Conservation (phyloP, 2,329 filamentous ascomycete species). For the Geosmithia putterillii region DNA sequence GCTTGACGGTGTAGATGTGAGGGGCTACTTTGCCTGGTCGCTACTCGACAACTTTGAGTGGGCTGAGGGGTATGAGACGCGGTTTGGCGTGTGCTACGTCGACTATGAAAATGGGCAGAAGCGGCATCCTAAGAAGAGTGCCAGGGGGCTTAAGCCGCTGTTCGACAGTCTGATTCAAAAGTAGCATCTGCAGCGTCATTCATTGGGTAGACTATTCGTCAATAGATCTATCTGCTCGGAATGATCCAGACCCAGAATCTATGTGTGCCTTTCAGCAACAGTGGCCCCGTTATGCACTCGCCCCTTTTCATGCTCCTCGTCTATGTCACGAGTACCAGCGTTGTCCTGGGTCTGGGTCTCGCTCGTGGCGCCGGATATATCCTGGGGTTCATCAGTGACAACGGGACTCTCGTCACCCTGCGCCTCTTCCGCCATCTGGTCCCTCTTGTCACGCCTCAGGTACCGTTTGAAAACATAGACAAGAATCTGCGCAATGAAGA, state of each 20-base stretch:
- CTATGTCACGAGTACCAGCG: background rate
- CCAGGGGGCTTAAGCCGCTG: constrained; percentile 54
- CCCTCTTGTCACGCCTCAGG: constrained; percentile 10
- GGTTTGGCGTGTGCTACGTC: constrained; percentile 75
- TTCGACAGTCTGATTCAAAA: constrained; percentile 62
- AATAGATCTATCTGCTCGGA: no score
- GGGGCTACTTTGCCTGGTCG: constrained; percentile 77
- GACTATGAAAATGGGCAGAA: constrained; percentile 73
- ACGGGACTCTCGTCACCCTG: background rate
- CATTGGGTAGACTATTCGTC: no score
- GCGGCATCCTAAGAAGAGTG: constrained; percentile 75
- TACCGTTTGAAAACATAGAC: constrained; percentile 36
- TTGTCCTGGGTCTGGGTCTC: background rate
- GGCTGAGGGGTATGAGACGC: constrained; percentile 82
- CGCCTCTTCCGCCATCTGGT: background rate
- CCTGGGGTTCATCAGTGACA: background rate
- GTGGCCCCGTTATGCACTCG: no score
- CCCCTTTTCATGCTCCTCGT: background rate
- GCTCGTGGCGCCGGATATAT: background rate
- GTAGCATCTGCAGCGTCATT: no score
- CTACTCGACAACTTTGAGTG: constrained; percentile 87
- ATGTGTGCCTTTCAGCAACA: no score
- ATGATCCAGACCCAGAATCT: no score
- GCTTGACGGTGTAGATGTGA: constrained; percentile 65
- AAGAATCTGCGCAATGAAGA: constrained; percentile 30